Evolutionary conservation across 345 rosid genomes (phyloP), one percentile per base, ranked within the genome.

Genomic region (Salix udensis): DNA sequence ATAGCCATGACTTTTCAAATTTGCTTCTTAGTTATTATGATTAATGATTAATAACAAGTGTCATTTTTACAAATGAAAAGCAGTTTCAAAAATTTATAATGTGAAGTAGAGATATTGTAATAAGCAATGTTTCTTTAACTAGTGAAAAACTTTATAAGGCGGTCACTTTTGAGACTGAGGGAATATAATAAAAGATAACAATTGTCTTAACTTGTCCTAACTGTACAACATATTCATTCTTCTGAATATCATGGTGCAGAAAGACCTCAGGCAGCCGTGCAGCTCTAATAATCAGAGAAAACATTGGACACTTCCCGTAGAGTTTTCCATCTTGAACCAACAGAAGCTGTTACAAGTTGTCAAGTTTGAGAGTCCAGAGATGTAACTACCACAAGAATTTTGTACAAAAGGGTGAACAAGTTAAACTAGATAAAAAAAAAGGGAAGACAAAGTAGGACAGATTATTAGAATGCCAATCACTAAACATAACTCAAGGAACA

Each of bases 311-410:
- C 74, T 93, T 89, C 39, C 99, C 99, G 77, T 88, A 96, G 40
- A 96, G 97, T 77, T 91, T 94, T 83, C 98, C 94, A 83, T 93
- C 99, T 90, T 96, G 98, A 85, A 96, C 89, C 86, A 94, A 88
- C 77, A 96, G 89, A 81, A 85, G 89, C 99, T 96, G 92, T 78
- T 65, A 81, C 71, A 73, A 79, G 78, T 65, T 65, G 74, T 18
- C 65, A 78, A 65, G 69, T 36, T 67, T 72, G 30, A 71, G 62
- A 64, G 46, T 67, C 70, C 65, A 73, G 46, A 69, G 70, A 75
- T 65, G 67, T 46, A 7, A 66, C 13, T 50, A 74, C 36, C 64
- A 16, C 31, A 68, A 58, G 26, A 66, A 67, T 21, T 71, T 28
- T 15, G 39, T 37, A 68, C 40, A 68, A 58, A 68, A 65, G 11